Base-by-base conservation (phyloP, 2,329 filamentous ascomycete genomes). In the Phaeoacremonium minimum region DNA sequence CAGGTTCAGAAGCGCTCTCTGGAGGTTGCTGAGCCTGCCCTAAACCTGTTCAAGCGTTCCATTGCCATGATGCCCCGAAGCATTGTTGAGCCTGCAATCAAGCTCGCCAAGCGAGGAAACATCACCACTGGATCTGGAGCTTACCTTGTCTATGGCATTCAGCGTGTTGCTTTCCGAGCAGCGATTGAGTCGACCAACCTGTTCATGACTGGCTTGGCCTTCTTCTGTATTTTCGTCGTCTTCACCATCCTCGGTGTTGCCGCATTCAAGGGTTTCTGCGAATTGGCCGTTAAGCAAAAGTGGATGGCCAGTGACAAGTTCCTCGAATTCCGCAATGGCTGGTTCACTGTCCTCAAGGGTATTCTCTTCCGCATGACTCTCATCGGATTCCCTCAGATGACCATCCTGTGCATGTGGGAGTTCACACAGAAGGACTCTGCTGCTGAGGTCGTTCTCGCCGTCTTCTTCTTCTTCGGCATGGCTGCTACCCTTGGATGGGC, bases 351-450 rank as follows among this genome's bases (percentile, higher is more conserved):
- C 6, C 75, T 95, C 52, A 94, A 95, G 70, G 91, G 91, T 39
- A 94, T 96, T 49, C 73, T 96, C 46, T 96, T 93, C 76, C 85
- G 91, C 46, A 74, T 95, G 52, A 80, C 90, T 29, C 74, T 96
- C 28, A 93, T 96, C 51, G 89, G 89, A 45, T 95, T 89, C 66
- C 88, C 91, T 15, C 87, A 94, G 56, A 89, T 96, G 75, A 80
- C 82, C 33, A 85, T 95, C 37, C 77, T 96, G 37, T 94, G 87
- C 60, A 74, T 96, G 47, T 96, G 91, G 91, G 89, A 97, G 60
- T 83, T 96, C 42, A 95, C 89, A 5, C 74, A 83, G 52, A 75
- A 77, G 44, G 90, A 97, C 61, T 96, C 91, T 2, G 71, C 85
- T 6, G 91, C 88, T 18, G 83, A 93, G 57, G 77, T 96, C 32